These are phyloP conservation scores for Pseudogymnoascus sp. DNA, from an alignment of 2,329 filamentous ascomycete species.

Conservation along the genomic window DNA sequence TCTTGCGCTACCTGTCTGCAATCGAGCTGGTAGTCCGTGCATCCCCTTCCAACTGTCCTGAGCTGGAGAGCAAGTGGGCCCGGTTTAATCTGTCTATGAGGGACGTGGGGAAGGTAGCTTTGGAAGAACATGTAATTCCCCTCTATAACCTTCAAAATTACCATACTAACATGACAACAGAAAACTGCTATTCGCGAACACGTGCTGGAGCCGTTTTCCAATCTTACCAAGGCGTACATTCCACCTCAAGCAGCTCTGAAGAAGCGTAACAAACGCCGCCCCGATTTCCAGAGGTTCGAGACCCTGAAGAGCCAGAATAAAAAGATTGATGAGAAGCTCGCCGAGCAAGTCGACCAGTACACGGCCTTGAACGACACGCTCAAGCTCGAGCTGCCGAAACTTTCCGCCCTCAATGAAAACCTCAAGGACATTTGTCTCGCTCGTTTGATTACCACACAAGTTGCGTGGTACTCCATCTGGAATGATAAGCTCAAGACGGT, in stretches of 20 bases:
- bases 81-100: constrained; percentile 81
- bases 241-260: constrained; percentile 85
- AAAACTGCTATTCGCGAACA: constrained; percentile 63
- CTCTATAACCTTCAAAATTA: not conserved
- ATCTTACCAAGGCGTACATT: constrained; percentile 69
- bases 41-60: constrained; percentile 61
- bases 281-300: constrained; percentile 79
- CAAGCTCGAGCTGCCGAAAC: constrained; percentile 81
- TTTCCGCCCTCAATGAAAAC: constrained; percentile 73
- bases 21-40: constrained; percentile 77
- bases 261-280: constrained; percentile 85
- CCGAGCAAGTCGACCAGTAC: constrained; percentile 81
- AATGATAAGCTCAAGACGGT: constrained; percentile 73
- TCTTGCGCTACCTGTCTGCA: constrained; percentile 69
- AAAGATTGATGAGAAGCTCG: constrained; percentile 77
- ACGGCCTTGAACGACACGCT: constrained; percentile 76
- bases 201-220: constrained; percentile 77
- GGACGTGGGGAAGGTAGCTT: constrained; percentile 72
- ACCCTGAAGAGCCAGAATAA: constrained; percentile 72
- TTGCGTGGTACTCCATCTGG: constrained; percentile 75
- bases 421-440: constrained; percentile 75
- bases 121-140: constrained; percentile 71
- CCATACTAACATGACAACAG: constrained; percentile 27
- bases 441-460: constrained; percentile 78
- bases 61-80: constrained; percentile 90